Base-by-base conservation (phyloP, 768 basidiomycete species). In the Amanita molliuscula region DNA sequence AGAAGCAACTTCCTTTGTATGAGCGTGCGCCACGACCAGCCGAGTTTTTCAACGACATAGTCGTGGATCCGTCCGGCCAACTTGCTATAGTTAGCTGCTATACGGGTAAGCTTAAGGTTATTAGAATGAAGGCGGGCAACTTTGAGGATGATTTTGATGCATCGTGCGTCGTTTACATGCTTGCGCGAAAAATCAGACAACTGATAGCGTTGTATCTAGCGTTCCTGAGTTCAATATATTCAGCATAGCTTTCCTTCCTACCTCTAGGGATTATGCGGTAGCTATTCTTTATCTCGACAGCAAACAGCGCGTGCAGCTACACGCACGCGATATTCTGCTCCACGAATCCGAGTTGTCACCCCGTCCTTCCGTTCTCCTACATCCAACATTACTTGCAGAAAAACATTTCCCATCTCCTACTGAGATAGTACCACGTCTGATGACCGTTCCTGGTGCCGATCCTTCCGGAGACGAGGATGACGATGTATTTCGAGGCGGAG, bases 201-300 rank as follows among this genome's bases (percentile, higher is more conserved):
- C 29, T 50, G 33, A 43, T 18, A 26, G 25, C 10, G 55, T 40
- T 47, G 28, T 34, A 34, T 44, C 11, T 54, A 84, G 87, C 44
- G 52, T 88, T 15, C 72, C 77, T 3, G 84, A 88, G 57, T 63
- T 82, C 41, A 88, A 81, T 61, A 65, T 93, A 6, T 69, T 89
- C 25, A 75, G 81, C 4, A 58, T 91, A 34, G 67, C 77, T 4
- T 84, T 91, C 66, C 62, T 91, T 13, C 67, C 76, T 15, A 58
- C 72, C 1, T 51, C 62, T 5, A 57, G 67, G 13, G 67, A 74
- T 15, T 74, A 75, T 53, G 59, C 74, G 0, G 62, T 94, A 40
- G 84, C 79, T 8, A 79, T 92, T 40, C 65, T 92, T 7, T 77
- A 84, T 56, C 58, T 80, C 7, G 84, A 90, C 61, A 74, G 79